Conservation (phyloP, 225 moss, liverwort and hornwort species). For the Physcomitrium patens region DNA sequence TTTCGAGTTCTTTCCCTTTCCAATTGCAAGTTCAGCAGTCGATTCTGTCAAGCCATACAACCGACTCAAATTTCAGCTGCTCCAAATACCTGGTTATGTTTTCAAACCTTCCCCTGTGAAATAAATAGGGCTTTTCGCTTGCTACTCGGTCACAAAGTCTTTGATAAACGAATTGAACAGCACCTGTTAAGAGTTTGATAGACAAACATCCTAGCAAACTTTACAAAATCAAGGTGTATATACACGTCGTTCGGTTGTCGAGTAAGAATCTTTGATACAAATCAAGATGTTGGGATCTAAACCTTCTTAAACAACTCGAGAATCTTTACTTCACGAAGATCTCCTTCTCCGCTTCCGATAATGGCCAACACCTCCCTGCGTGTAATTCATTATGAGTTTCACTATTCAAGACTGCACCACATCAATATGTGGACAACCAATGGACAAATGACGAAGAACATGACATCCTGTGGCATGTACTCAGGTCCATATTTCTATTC, state of each 20-base stretch:
- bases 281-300: not conserved
- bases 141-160: not conserved
- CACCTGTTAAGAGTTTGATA: not conserved
- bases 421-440: not conserved
- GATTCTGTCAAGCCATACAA: constrained; percentile 33
- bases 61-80: not conserved
- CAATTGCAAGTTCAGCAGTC: constrained; percentile 55
- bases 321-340: constrained; percentile 82
- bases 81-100: not conserved
- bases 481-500: not conserved
- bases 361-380: constrained; percentile 73
- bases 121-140: not conserved
- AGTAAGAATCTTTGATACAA: not conserved
- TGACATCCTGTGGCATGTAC: not conserved
- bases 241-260: not conserved
- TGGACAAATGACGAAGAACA: not conserved
- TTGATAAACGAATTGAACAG: not conserved
- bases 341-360: constrained; percentile 91
- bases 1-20: constrained; percentile 62
- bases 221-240: not conserved
- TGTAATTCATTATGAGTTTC: not conserved
- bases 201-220: not conserved
- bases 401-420: not conserved
- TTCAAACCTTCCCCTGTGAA: not conserved
- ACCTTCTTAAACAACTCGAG: constrained; percentile 91